phyloP scores from a whole-genome alignment of 2,329 filamentous ascomycete species.

The Cladophialophora chaetospira region DNA sequence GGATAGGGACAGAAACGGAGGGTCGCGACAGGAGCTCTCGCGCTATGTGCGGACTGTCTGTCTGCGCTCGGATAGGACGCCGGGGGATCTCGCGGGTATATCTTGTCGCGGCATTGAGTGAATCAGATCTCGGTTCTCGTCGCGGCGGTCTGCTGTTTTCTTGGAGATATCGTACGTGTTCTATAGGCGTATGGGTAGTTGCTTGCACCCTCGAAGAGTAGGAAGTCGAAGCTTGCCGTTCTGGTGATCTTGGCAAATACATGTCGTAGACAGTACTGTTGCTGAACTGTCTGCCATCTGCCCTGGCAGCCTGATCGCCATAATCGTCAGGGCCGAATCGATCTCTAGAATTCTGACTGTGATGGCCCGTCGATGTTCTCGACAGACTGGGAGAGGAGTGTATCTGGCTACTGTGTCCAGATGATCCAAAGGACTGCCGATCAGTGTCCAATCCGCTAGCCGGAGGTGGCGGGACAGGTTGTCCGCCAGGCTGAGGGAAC shows the following conservation, averaged over 20 bases:
- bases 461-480: neutral
- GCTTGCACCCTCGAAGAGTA: conserved; percentile 17
- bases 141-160: conserved; percentile 23
- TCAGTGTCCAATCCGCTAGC: conserved; percentile 11
- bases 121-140: conserved; percentile 15
- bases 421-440: conserved; percentile 7
- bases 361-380: conserved; percentile 13
- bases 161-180: conserved; percentile 24
- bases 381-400: conserved; percentile 10
- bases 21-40: conserved; percentile 9
- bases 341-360: conserved; percentile 19
- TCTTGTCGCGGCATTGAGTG: conserved; percentile 4
- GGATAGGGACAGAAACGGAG: conserved; percentile 1
- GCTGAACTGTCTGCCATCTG: conserved; percentile 14
- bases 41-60: neutral
- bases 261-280: conserved; percentile 27
- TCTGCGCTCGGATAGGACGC: conserved; percentile 2
- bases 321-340: conserved; percentile 29
- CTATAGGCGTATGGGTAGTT: conserved; percentile 10
- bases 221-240: conserved; percentile 18
- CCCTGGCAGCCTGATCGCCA: conserved; percentile 3
- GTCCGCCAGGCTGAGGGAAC: conserved; percentile 21
- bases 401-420: conserved; percentile 8
- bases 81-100: neutral
- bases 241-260: conserved; percentile 17